phyloP scores from a whole-genome alignment of 1,139 yeast species.

The Geotrichum klebahnii region DNA sequence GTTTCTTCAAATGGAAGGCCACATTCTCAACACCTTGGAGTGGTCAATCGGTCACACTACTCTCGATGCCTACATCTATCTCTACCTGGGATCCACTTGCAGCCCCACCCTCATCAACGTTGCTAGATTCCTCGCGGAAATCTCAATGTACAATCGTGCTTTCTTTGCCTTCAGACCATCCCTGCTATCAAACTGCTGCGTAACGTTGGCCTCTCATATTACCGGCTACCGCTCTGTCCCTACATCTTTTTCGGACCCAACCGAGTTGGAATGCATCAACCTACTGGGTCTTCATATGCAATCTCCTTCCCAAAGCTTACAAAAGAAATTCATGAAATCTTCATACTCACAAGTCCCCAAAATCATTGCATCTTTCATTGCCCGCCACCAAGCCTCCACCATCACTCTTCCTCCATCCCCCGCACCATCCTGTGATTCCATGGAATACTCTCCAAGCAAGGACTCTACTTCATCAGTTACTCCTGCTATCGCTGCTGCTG shows the following conservation, averaged over 20 bases:
- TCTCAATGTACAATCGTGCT: conserved; percentile 66
- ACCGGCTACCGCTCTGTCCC: conserved; percentile 34
- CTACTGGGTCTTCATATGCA: conserved; percentile 38
- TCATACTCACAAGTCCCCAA: conserved; percentile 33
- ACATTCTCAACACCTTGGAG: conserved; percentile 75
- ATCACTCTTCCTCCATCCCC: conserved; percentile 30
- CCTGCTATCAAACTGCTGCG: conserved; percentile 62
- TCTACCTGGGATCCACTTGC: conserved; percentile 30
- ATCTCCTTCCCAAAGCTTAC: conserved; percentile 38
- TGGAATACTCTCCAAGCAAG: conserved; percentile 26
- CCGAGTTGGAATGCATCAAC: conserved; percentile 21
- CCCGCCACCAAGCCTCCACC: conserved; percentile 27
- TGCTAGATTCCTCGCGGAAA: conserved; percentile 70
- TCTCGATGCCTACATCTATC: conserved; percentile 39
- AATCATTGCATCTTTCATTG: conserved; percentile 33
- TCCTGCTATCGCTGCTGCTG: too few species aligned
- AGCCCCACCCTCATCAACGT: conserved; percentile 34
- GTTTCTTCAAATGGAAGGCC: conserved; percentile 96
- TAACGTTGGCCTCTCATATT: conserved; percentile 70
- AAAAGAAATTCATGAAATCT: conserved; percentile 39
- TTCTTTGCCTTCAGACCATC: conserved; percentile 62
- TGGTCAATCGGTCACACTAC: conserved; percentile 75
- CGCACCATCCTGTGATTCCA: conserved; percentile 26
- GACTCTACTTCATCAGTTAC: conserved; percentile 21
- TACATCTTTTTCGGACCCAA: conserved; percentile 9